A percentile compares a stretch with the other conserved stretches of the same genome.
phyloP scores from a whole-genome alignment of 2,329 filamentous ascomycete genomes.

The Septoria petroselini region DNA sequence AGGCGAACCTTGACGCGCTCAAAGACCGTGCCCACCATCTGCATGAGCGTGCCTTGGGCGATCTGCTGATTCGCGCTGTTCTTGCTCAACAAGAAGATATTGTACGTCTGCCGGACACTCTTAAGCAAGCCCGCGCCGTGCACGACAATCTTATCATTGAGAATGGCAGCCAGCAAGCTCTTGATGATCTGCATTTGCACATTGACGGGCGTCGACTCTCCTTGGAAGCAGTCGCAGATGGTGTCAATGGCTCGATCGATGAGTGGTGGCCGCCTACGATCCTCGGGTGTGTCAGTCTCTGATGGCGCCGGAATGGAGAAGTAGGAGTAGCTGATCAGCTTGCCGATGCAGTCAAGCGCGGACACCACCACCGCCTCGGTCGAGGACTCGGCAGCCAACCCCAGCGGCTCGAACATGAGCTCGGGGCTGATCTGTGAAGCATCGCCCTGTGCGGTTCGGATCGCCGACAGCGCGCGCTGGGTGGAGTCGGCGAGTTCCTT shows the following conservation, averaged over 20 bases:
- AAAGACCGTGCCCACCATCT: slow-evolving; percentile 98
- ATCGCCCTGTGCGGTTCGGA: slow-evolving; percentile 71
- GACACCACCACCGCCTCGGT: slow-evolving; percentile 84
- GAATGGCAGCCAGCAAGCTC: slow-evolving; percentile 86
- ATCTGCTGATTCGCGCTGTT: slow-evolving; percentile 94
- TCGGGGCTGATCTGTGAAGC: slow-evolving; percentile 82
- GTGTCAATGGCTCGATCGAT: slow-evolving; percentile 98
- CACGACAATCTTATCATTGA: slow-evolving; percentile 98
- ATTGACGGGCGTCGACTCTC: slow-evolving; percentile 86
- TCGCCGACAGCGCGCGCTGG: slow-evolving; percentile 75
- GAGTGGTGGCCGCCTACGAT: slow-evolving; percentile 57
- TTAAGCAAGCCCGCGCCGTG: slow-evolving; percentile 94
- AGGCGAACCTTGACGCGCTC: slow-evolving; percentile 85
- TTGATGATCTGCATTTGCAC: slow-evolving; percentile 98
- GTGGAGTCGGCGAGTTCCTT: slow-evolving; percentile 80
- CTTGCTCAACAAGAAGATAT: slow-evolving; percentile 94
- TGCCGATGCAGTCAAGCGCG: slow-evolving; percentile 95
- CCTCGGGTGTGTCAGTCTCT: slow-evolving; percentile 31
- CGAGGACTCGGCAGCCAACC: slow-evolving; percentile 81
- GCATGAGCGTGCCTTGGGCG: slow-evolving; percentile 91
- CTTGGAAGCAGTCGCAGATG: slow-evolving; percentile 98
- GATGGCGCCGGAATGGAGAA: slow-evolving; percentile 66
- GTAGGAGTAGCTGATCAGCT: slow-evolving; percentile 98
- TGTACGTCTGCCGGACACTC: slow-evolving; percentile 96
- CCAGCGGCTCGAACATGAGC: slow-evolving; percentile 83